A percentile compares a stretch with the other conserved stretches of the same genome.
Conservation (phyloP, 202 grass and related monocot species). For the Setaria viridis region DNA sequence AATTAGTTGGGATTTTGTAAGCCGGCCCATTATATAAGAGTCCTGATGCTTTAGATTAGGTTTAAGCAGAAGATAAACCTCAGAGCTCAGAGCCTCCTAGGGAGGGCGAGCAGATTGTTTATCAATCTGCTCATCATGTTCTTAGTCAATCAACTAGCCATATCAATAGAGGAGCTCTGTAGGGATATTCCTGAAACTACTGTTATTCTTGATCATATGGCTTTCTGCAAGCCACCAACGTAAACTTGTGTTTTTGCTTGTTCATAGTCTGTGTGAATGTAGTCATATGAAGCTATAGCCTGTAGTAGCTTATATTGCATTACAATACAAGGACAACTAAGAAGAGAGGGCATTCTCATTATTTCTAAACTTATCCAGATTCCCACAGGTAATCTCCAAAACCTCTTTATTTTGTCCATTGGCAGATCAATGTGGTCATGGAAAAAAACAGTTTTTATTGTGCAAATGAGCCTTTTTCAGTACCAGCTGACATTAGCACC, state of each 20-base stretch:
- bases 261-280: neutral
- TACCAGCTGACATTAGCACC: neutral
- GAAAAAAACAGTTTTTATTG: neutral
- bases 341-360: conserved; percentile 65
- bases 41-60: no score
- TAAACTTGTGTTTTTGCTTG: conserved; percentile 44
- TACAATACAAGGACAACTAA: conserved; percentile 58
- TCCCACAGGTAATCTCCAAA: conserved; percentile 67
- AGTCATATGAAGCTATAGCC: neutral
- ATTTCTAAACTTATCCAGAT: conserved; percentile 75
- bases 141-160: neutral
- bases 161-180: conserved; percentile 75
- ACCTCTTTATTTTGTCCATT: neutral
- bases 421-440: neutral
- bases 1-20: no score
- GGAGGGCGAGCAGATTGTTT: no score
- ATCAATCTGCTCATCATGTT: neutral
- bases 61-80: conserved; percentile 39
- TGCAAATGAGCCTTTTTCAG: neutral
- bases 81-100: no score
- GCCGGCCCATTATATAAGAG: no score
- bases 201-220: conserved; percentile 89
- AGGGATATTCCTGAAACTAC: conserved; percentile 64
- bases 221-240: conserved; percentile 91
- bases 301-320: conserved; percentile 26